phyloP scores from a whole-genome alignment of 345 rosid species.

The Raphanus raphanistrum region DNA sequence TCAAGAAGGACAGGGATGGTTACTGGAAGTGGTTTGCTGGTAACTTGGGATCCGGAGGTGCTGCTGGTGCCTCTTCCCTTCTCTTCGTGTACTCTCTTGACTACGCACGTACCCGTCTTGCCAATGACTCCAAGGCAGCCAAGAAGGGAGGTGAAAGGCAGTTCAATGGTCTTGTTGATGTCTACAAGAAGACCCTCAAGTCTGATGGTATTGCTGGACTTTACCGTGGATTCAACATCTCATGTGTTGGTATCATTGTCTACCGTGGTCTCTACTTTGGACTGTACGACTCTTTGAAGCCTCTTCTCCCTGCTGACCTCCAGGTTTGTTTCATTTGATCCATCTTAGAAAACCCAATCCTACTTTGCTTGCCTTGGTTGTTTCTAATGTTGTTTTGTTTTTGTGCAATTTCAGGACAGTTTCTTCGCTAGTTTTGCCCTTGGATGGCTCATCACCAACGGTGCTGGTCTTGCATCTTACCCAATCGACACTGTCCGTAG shows the following conservation, averaged over 20 bases:
- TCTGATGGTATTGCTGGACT: constrained; percentile 84
- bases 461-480: constrained; percentile 87
- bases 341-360: background rate
- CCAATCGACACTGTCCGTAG: constrained; percentile 88
- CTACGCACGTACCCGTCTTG: constrained; percentile 85
- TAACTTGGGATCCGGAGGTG: constrained; percentile 86
- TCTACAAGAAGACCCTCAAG: constrained; percentile 70
- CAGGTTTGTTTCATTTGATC: constrained; percentile 48
- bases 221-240: constrained; percentile 91
- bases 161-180: constrained; percentile 79
- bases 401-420: constrained; percentile 62
- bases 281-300: constrained; percentile 80
- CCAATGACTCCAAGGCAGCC: constrained; percentile 87
- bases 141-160: constrained; percentile 92
- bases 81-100: constrained; percentile 86
- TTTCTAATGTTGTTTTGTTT: background rate
- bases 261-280: constrained; percentile 93
- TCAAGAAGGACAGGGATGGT: constrained; percentile 86
- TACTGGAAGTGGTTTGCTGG: constrained; percentile 98
- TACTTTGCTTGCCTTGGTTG: background rate
- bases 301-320: constrained; percentile 57
- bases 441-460: constrained; percentile 91
- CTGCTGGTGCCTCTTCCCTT: constrained; percentile 88
- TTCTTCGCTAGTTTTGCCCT: constrained; percentile 85
- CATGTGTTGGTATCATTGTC: constrained; percentile 82